These are phyloP conservation scores for Aquilaria agallochum DNA, from an alignment of 441 rosid species.

Conservation along the genomic window DNA sequence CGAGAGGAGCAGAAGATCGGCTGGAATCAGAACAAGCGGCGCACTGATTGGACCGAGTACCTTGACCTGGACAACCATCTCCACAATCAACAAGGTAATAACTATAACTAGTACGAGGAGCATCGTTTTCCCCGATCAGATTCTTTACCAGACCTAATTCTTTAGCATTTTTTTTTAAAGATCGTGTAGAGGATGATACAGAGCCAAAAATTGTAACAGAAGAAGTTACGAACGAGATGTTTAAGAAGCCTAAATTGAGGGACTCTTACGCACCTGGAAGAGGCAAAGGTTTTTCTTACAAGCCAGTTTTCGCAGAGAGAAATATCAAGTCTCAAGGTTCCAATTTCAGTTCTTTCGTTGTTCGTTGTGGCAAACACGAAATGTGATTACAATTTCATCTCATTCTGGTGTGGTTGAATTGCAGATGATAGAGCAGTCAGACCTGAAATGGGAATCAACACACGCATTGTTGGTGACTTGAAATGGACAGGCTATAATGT, in stretches of 20 bases:
- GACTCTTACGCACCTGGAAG: conserved; percentile 12
- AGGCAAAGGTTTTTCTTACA: conserved; percentile 8
- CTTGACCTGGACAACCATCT: conserved; percentile 28
- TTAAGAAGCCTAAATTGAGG: conserved; percentile 49
- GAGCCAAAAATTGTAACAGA: conserved; percentile 47
- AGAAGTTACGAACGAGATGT: conserved; percentile 37
- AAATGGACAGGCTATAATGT: conserved; percentile 14
- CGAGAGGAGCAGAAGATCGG: background rate
- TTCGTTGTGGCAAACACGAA: no score
- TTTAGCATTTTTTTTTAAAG: no score
- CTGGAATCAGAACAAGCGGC: conserved; percentile 25
- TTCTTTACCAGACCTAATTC: background rate
- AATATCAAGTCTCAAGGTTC: conserved; percentile 21
- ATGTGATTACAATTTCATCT: background rate
- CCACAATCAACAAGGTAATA: conserved; percentile 2
- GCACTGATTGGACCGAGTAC: conserved; percentile 64
- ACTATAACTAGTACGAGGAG: background rate
- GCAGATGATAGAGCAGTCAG: conserved; percentile 16
- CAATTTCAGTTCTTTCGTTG: no score
- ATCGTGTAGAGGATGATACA: conserved; percentile 21
- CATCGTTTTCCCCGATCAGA: no score
- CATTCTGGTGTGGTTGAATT: background rate
- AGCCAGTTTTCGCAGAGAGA: conserved; percentile 28
- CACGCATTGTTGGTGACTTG: background rate
- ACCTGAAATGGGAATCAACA: background rate